Percentiles rank a stretch among this genome's conserved stretches.
These are phyloP conservation scores for Trypanosoma mega DNA, from an alignment of 208 protist species.

Conservation along the genomic window DNA sequence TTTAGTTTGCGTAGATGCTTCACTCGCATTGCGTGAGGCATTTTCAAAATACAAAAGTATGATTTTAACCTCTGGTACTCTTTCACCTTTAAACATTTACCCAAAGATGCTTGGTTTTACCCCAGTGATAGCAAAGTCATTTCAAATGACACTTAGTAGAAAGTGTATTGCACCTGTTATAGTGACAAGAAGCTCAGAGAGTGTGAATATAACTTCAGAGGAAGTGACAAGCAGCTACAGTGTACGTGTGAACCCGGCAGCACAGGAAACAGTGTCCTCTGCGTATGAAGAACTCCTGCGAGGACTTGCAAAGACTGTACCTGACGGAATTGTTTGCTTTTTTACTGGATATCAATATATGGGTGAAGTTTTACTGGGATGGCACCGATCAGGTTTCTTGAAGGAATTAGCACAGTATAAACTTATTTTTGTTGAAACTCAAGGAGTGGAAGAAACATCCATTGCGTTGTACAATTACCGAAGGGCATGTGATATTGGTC, in stretches of 20 bases:
- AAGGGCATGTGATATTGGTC: slow-evolving; percentile 96
- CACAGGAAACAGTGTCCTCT: slow-evolving; percentile 90
- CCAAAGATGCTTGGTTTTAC: slow-evolving; percentile 97
- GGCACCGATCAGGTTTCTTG: slow-evolving; percentile 93
- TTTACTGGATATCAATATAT: slow-evolving; percentile 97
- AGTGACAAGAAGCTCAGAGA: slow-evolving; percentile 85
- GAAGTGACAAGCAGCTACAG: slow-evolving; percentile 91
- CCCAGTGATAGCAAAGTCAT: slow-evolving; percentile 90
- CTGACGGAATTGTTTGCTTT: slow-evolving; percentile 98
- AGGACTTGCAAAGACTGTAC: slow-evolving; percentile 93
- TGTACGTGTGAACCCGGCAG: slow-evolving; percentile 70
- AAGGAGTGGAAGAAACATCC: slow-evolving; percentile 96
- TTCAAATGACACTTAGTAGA: slow-evolving; percentile 95
- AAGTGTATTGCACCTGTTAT: slow-evolving; percentile 96
- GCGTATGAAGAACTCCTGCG: slow-evolving; percentile 97
- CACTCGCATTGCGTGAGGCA: slow-evolving; percentile 95
- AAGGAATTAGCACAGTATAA: slow-evolving; percentile 94
- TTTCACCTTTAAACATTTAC: slow-evolving; percentile 99
- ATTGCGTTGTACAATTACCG: slow-evolving; percentile 97
- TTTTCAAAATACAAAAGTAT: slow-evolving; percentile 95
- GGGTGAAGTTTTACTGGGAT: slow-evolving; percentile 91
- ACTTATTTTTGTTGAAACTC: slow-evolving; percentile 99
- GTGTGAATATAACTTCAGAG: slow-evolving; percentile 84
- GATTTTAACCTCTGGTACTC: slow-evolving; percentile 97
- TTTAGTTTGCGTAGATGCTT: slow-evolving; percentile 96